phyloP scores from a whole-genome alignment of 306 rosid genomes.

The Ormosia emarginata region DNA sequence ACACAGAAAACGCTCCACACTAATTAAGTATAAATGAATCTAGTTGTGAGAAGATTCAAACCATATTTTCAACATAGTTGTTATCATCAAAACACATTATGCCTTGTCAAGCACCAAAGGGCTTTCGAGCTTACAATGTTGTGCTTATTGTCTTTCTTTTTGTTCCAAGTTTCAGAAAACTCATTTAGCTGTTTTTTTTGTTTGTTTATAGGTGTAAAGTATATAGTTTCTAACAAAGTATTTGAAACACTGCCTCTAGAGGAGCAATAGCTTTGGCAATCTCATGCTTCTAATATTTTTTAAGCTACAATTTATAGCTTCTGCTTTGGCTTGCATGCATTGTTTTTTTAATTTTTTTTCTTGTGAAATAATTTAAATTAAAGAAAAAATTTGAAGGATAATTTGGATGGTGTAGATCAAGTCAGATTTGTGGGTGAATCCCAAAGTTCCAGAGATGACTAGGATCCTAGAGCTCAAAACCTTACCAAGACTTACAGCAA shows the following conservation, averaged over 20 bases:
- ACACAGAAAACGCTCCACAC: no score
- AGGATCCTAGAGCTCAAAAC: slow-evolving; percentile 44
- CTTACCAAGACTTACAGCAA: no score
- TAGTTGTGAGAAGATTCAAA: no score
- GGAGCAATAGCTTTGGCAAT: slow-evolving; percentile 86
- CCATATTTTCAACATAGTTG: no score
- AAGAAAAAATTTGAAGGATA: background rate
- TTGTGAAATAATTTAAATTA: background rate
- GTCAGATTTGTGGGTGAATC: slow-evolving; percentile 54
- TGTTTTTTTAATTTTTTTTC: no score
- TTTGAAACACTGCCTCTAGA: slow-evolving; percentile 57
- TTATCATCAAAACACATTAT: no score
- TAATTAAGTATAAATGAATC: no score
- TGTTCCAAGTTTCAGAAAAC: background rate
- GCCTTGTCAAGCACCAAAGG: no score
- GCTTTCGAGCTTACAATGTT: no score
- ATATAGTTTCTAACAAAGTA: slow-evolving; percentile 42
- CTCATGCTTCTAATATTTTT: slow-evolving; percentile 80
- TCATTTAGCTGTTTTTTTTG: no score
- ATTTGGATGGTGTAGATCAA: slow-evolving; percentile 47
- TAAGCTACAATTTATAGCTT: background rate
- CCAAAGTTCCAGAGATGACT: no score
- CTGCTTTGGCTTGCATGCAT: no score
- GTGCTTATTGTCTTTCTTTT: background rate
- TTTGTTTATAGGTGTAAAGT: slow-evolving; percentile 48